A percentile compares a stretch with the other conserved stretches of the same genome.
phyloP scores from a whole-genome alignment of 2,329 filamentous ascomycete genomes.

The Trichoderma citrinoviride region DNA sequence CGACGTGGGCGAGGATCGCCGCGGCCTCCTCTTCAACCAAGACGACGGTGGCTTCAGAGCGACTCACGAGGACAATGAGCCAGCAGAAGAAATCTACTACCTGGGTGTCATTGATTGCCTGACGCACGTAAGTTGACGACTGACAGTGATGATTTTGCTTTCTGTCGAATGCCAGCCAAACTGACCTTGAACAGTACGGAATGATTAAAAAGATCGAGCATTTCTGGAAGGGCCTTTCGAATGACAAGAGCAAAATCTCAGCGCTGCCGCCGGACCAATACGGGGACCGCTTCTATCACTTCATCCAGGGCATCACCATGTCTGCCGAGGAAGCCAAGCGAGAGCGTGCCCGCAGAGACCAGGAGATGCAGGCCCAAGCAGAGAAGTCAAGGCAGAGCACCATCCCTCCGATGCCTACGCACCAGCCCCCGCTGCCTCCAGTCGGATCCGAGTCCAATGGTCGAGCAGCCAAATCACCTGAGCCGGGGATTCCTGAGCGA shows the following conservation, averaged over 20 bases:
- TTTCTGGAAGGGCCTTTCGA: slow-evolving; percentile 91
- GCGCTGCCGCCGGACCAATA: slow-evolving; percentile 88
- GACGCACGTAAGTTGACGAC: slow-evolving; percentile 73
- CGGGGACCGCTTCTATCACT: slow-evolving; percentile 89
- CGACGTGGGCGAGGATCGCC: slow-evolving; percentile 72
- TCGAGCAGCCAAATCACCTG: slow-evolving; percentile 41
- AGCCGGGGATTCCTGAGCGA: slow-evolving; percentile 59
- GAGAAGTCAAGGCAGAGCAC: slow-evolving; percentile 41
- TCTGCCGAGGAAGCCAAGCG: slow-evolving; percentile 78
- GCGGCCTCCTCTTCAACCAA: slow-evolving; percentile 79
- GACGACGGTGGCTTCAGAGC: slow-evolving; percentile 93
- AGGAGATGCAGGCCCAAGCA: slow-evolving; percentile 50
- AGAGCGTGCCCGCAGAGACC: slow-evolving; percentile 59
- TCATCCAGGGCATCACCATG: slow-evolving; percentile 88
- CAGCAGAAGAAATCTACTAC: slow-evolving; percentile 94
- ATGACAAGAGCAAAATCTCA: slow-evolving; percentile 83
- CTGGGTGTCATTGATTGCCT: slow-evolving; percentile 97
- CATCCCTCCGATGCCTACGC: slow-evolving; percentile 46
- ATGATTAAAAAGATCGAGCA: slow-evolving; percentile 93
- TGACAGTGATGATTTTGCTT: background rate
- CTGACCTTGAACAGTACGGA: slow-evolving; percentile 65
- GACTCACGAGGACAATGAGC: slow-evolving; percentile 82
- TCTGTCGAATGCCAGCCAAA: slow-evolving; percentile 23
- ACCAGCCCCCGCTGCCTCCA: slow-evolving; percentile 45
- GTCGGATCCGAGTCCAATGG: slow-evolving; percentile 36